A percentile compares a stretch with the other conserved stretches of the same genome.
phyloP scores from a whole-genome alignment of 148 eudicot genomes.

The Rhododendron henanense region DNA sequence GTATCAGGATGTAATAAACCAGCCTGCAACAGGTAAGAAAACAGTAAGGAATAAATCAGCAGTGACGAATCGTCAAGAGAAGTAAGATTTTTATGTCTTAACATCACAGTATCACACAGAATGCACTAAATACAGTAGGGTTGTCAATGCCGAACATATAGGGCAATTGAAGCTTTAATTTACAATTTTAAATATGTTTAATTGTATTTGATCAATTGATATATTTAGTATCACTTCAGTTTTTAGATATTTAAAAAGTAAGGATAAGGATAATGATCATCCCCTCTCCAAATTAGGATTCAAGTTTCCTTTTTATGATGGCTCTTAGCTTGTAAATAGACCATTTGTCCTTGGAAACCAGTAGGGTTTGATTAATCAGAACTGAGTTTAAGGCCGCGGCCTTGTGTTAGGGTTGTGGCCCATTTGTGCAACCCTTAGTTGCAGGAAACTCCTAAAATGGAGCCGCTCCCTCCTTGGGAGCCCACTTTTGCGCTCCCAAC shows the following conservation, averaged over 20 bases:
- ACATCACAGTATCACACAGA: background rate
- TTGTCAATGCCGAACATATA: background rate
- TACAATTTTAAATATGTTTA: background rate
- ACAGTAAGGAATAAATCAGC: background rate
- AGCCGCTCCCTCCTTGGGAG: too few relatives aligned
- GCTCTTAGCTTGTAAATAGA: background rate
- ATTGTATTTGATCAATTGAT: too few relatives aligned
- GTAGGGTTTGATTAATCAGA: background rate
- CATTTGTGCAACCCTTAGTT: too few relatives aligned
- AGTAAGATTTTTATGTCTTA: background rate
- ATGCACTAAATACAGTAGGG: background rate
- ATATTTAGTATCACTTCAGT: background rate
- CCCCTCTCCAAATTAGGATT: background rate
- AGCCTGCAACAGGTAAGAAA: conserved; percentile 44
- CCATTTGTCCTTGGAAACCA: background rate
- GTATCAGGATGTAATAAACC: conserved; percentile 81
- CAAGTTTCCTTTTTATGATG: background rate
- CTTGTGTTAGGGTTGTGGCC: background rate
- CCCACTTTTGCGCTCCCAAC: too few relatives aligned
- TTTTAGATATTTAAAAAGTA: background rate
- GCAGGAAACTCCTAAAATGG: too few relatives aligned
- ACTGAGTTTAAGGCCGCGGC: background rate
- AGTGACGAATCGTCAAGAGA: background rate
- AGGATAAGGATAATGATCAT: background rate
- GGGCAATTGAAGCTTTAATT: background rate